Base-by-base conservation (phyloP, 306 rosid species). In the Inga laurina region DNA sequence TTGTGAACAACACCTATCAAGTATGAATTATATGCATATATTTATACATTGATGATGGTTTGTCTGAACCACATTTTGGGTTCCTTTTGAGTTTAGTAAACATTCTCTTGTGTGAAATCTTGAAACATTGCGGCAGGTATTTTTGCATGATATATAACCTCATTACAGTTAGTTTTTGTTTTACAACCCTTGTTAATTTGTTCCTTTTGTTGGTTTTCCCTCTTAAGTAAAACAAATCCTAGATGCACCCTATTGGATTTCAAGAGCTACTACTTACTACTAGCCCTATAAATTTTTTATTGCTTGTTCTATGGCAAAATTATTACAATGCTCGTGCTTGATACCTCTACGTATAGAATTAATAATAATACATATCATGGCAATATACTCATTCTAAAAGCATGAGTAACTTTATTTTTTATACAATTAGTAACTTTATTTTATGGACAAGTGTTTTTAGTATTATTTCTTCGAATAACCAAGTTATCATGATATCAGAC, bases 61-160 rank as follows among this genome's bases (percentile, higher is more conserved):
- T 85, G 35, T 88, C 57, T 77, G 43, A 76, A 57, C 46, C 66
- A 30, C 49, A 57, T 68, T 46, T 84, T 35, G 18, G 69, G 59
- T 66, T 82, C 37, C 45, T 52, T 68, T 67, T 43, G 80, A 67
- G 64, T 65, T 52, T 77, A 80, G 78, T 84, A 70, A 71, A 45
- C 43, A 14, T 39, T 65, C n/a, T 52, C 54, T 49, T 74, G 35
- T 18, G 35, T 80, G 78, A 65, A 74, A 44, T 72, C 45, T 81
- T 48, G 69, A 77, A 83, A 80, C 34, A 22, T 30, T 61, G 2
- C 19, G 75, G n/a, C 15, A 72, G 64, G 18, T 67, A 67, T 35
- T 46, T 79, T 70, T 32, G 44, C 72, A 79, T 39, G 76, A 41
- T 48, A 75, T 68, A 57, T 75, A 66, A 39, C 30, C 64, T 15